phyloP scores from a whole-genome alignment of 164 flowering plant genomes.

The Stephania yunnanensis region DNA sequence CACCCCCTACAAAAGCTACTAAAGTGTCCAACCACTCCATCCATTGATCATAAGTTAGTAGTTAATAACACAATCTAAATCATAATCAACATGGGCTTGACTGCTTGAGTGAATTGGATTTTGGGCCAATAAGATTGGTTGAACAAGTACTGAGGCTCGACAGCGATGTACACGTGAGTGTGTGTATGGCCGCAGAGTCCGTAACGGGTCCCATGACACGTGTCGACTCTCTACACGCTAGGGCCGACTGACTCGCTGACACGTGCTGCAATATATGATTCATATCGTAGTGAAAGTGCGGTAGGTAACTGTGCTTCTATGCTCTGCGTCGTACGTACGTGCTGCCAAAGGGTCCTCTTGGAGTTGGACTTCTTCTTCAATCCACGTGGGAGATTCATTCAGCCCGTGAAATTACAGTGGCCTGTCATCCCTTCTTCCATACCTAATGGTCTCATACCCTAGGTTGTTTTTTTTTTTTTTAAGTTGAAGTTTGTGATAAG shows the following conservation, averaged over 20 bases:
- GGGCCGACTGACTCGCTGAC: not conserved
- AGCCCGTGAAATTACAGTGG: not conserved
- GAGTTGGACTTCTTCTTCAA: not conserved
- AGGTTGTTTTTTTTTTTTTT: too few species aligned
- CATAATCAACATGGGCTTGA: too few species aligned
- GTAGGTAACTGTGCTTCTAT: not conserved
- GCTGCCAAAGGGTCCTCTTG: not conserved
- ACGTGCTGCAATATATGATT: not conserved
- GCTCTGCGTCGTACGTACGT: not conserved
- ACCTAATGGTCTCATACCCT: too few species aligned
- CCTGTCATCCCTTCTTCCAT: not conserved
- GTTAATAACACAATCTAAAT: too few species aligned
- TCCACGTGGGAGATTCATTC: not conserved
- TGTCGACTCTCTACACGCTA: not conserved
- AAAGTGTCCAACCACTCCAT: too few species aligned
- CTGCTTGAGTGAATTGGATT: too few species aligned
- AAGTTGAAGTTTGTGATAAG: too few species aligned
- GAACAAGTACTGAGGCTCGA: not conserved
- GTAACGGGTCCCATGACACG: not conserved
- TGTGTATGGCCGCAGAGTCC: not conserved
- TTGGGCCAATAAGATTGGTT: too few species aligned
- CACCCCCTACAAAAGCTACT: too few species aligned
- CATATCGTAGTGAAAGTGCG: not conserved
- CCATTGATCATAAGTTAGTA: too few species aligned
- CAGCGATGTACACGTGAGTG: constrained; percentile 2